Conservation (phyloP, 2,329 filamentous ascomycete species). For the Venturia carpophila region DNA sequence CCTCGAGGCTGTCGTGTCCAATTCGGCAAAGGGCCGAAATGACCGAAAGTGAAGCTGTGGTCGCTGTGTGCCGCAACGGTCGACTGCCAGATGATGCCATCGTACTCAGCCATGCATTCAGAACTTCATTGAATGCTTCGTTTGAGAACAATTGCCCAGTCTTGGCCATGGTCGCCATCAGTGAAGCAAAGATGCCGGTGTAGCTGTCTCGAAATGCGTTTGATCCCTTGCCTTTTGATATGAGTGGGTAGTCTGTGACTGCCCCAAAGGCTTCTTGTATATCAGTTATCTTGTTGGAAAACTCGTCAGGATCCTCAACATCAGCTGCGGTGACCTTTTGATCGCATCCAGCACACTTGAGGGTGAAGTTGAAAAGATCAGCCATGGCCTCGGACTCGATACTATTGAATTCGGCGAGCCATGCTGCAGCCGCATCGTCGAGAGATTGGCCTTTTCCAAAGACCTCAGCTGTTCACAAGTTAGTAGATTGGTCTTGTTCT, state of each 20-base stretch:
- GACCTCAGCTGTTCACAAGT: constrained; percentile 43
- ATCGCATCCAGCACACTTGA: constrained; percentile 69
- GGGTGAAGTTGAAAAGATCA: constrained; percentile 54
- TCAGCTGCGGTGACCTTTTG: constrained; percentile 72
- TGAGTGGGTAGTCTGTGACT: constrained; percentile 84
- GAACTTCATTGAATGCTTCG: constrained; percentile 70
- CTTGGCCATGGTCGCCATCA: constrained; percentile 72
- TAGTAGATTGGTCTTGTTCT: neutral
- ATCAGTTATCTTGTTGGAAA: constrained; percentile 67
- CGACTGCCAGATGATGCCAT: constrained; percentile 84
- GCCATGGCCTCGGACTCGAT: constrained; percentile 48
- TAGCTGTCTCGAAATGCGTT: constrained; percentile 63
- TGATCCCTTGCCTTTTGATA: constrained; percentile 69
- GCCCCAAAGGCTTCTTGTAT: constrained; percentile 81
- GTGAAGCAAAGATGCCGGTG: constrained; percentile 66
- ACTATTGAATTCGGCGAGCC: constrained; percentile 49
- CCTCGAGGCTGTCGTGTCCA: constrained; percentile 61
- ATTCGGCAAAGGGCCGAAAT: constrained; percentile 69
- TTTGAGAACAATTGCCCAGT: constrained; percentile 76
- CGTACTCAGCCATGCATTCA: constrained; percentile 80
- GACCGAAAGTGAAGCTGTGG: constrained; percentile 72
- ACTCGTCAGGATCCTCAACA: constrained; percentile 83
- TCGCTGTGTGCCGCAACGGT: constrained; percentile 90
- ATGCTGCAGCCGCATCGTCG: constrained; percentile 50
- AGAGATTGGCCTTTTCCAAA: constrained; percentile 48